A percentile compares a stretch with the other conserved stretches of the same genome.
Evolutionary conservation across 208 protist species (phyloP).

Genomic region (Crithidia acanthocephali): DNA sequence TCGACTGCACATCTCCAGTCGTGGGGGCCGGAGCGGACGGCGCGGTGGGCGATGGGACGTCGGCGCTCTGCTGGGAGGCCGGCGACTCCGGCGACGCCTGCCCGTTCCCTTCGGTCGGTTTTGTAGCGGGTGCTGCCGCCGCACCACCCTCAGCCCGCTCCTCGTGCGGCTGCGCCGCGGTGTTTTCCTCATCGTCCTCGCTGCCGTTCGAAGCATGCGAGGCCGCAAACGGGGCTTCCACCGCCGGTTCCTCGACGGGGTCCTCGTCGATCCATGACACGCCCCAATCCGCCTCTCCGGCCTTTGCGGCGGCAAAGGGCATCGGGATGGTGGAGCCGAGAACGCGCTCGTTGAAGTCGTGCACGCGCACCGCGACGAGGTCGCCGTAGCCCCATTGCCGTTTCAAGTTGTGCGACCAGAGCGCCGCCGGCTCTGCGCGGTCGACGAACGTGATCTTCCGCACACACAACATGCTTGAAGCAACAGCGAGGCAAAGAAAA

Average conservation of each 20-base stretch:
- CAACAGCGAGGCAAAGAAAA: not conserved
- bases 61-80: too few relatives aligned
- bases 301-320: constrained; percentile 14
- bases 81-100: too few relatives aligned
- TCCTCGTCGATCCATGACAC: constrained; percentile 48
- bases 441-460: constrained; percentile 54
- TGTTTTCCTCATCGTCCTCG: not conserved
- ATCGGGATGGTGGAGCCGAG: constrained; percentile 62
- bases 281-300: constrained; percentile 30
- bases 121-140: too few relatives aligned
- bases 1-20: not conserved
- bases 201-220: not conserved
- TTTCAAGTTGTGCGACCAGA: constrained; percentile 43
- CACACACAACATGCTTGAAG: constrained; percentile 44
- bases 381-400: constrained; percentile 49
- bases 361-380: constrained; percentile 51
- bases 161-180: too few relatives aligned
- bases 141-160: too few relatives aligned
- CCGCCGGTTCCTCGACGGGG: constrained; percentile 4
- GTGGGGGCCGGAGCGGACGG: not conserved
- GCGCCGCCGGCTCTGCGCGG: constrained; percentile 39
- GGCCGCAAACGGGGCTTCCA: too few relatives aligned
- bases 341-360: constrained; percentile 29
- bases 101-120: too few relatives aligned
- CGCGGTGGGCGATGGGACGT: too few relatives aligned